A percentile compares a stretch with the other conserved stretches of the same genome.
Evolutionary conservation across 1,284 basidiomycete species (phyloP).

Genomic region (Heterobasidion irregulare): DNA sequence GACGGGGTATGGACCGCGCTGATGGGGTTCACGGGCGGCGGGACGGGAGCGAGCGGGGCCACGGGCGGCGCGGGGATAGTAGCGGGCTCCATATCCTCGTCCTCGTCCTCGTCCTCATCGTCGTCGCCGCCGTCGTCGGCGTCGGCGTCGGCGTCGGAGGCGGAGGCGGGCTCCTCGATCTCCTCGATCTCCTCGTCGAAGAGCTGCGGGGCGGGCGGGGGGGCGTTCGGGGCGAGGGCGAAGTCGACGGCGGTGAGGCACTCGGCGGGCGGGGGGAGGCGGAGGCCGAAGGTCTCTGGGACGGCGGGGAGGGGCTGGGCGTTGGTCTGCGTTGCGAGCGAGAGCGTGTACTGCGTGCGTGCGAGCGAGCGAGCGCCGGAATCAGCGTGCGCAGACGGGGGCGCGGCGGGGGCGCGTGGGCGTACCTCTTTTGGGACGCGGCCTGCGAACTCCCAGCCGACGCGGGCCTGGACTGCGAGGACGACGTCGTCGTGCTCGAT

Average conservation of each 20-base stretch:
- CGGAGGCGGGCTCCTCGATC: slow-evolving; percentile 60
- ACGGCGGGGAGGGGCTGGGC: slow-evolving; percentile 83
- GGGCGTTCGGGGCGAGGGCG: slow-evolving; percentile 83
- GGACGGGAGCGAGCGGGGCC: too few species aligned
- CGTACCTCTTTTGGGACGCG: slow-evolving; percentile 91
- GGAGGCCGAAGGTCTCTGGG: slow-evolving; percentile 92
- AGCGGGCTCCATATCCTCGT: slow-evolving; percentile 56
- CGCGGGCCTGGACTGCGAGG: slow-evolving; percentile 86
- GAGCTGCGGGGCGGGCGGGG: slow-evolving; percentile 62
- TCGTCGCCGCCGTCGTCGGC: too few species aligned
- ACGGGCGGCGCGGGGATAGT: slow-evolving; percentile 24
- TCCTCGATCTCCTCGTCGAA: slow-evolving; percentile 78
- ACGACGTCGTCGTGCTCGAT: slow-evolving; percentile 89
- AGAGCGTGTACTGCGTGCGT: slow-evolving; percentile 85
- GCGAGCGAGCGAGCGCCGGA: too few species aligned
- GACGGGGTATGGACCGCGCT: slow-evolving; percentile 52
- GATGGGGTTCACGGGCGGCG: slow-evolving; percentile 30
- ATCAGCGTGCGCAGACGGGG: too few species aligned
- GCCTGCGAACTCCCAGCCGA: slow-evolving; percentile 92
- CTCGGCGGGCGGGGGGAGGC: slow-evolving; percentile 76
- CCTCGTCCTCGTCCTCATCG: slow-evolving; percentile 29
- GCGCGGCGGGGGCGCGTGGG: too few species aligned
- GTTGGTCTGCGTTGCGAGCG: slow-evolving; percentile 88
- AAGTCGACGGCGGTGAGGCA: slow-evolving; percentile 91
- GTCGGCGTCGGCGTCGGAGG: too few species aligned